Evolutionary conservation across 495 filamentous ascomycete genomes (phyloP), one percentile per base, ranked within the genome.

Genomic region (Daldinia decipiens): DNA sequence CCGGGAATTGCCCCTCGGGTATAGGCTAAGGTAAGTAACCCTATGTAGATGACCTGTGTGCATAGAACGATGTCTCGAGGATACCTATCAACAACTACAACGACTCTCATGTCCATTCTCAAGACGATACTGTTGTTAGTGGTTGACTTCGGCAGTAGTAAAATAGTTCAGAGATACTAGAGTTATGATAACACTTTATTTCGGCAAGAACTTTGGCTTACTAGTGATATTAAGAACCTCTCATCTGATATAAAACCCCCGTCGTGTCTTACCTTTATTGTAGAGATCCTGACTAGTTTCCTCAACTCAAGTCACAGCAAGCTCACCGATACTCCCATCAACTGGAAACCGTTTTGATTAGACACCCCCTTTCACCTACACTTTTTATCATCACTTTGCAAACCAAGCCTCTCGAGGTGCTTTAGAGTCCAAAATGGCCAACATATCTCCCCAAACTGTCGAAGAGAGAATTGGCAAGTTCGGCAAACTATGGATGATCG

Each of bases 401-500:
- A 24, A 45, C 15, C 5, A 19, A 45, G n/a, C 40, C 1, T 9
- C n/a, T 5, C 17, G 17, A 47, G 6, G n/a, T 45, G 5, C 6
- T 19, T 9, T 0, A 9, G n/a, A 24, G n/a, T 19, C 8, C 7
- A 21, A 12, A 21, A 78, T 76, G 74, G 68, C 76, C 5, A 76
- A 75, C 36, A 74, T 78, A 65, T 76, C 76, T 13, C 13, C 71
- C 26, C 65, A 75, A 29, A 55, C 74, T 15, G 67, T 74, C n/a
- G 52, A 76, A 60, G 68, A 73, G 45, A 72, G 72, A 39, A 65
- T 70, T 17, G 29, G 29, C 13, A 45, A 68, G 60, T 74, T 72
- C 62, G 72, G 74, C 38, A 73, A 78, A 60, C 56, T 84, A 76
- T 76, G 81, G 81, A 66, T 77, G 77, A 74, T 86, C 3, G 83